Evolutionary conservation across 1,284 basidiomycete species (phyloP), one percentile per base, ranked within the genome.

Genomic region (Ustilago esculenta): DNA sequence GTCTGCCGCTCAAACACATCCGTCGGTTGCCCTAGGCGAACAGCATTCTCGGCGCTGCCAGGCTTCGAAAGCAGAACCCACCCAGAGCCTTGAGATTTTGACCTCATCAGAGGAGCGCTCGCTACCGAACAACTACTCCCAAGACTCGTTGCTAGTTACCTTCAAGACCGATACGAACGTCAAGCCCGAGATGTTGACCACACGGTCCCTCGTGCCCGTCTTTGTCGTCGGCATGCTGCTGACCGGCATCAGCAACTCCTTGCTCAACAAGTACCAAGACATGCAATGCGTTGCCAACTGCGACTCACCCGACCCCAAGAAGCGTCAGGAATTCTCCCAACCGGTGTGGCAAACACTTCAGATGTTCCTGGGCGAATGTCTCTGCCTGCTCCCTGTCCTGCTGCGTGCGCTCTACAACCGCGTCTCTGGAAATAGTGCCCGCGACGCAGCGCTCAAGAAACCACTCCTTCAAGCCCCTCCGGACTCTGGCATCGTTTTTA

Each of bases 141-240:
- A 35, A 24, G 23, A 37, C 36, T 10, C 21, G 15, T 25, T 48
- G 5, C 29, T 30, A 15, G 11, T 5, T 23, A 24, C 27, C 7
- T 15, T 27, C 33, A 17, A 46, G 27, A 11, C 17, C 33, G 14
- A 33, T 8, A 12, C 25, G 21, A 21, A 40, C 5, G 23, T 4
- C n/a, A 35, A 53, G 21, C 32, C 59, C 64, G 55, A 55, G 47
- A 58, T 63, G 65, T 39, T 67, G 37, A 51, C 52, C 7, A 41
- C 61, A 39, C 50, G 53, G 20, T 67, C 69, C 5, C 51, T 61
- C 34, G 55, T 84, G 7, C 81, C 83, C 25, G 74, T 83, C 36
- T 79, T 86, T 29, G 84, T 85, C 21, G 79, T 73, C 21, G 84
- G 85, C 52, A 86, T 86, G 85, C 83, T 86, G 56, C 66, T 85